Conservation (phyloP, 2,329 filamentous ascomycete genomes). For the Calonectria pauciramosa region DNA sequence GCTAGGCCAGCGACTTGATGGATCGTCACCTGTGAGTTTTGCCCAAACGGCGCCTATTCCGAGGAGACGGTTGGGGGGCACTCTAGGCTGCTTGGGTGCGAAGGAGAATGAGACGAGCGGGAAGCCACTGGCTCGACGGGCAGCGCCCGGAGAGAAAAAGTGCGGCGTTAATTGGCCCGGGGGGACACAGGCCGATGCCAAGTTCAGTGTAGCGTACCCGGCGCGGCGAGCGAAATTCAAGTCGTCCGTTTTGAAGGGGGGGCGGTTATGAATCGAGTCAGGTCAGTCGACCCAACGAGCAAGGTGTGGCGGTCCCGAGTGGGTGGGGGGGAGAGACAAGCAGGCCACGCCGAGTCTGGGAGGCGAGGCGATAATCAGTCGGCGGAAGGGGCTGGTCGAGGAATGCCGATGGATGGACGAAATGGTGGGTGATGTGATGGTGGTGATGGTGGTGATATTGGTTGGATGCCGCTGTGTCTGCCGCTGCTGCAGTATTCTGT, state of each 20-base stretch:
- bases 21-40: neutral
- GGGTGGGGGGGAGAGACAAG: constrained; percentile 16
- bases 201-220: constrained; percentile 29
- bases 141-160: constrained; percentile 8
- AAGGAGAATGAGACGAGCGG: neutral
- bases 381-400: neutral
- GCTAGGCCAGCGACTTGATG: constrained; percentile 2
- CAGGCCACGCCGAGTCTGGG: neutral
- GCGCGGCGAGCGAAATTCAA: constrained; percentile 25
- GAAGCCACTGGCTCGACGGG: neutral
- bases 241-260: constrained; percentile 21
- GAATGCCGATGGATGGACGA: neutral
- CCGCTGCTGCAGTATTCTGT: neutral
- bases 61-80: constrained; percentile 16
- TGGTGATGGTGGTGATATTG: neutral
- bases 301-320: constrained; percentile 33
- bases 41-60: constrained; percentile 23
- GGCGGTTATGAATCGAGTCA: constrained; percentile 40
- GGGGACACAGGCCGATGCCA: constrained; percentile 11
- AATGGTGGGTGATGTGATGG: neutral
- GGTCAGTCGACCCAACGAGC: constrained; percentile 40
- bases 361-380: constrained; percentile 9
- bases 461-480: neutral
- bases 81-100: constrained; percentile 11
- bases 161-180: constrained; percentile 19